A percentile compares a stretch with the other conserved stretches of the same genome.
These are phyloP conservation scores for Cucumis cinereus DNA, from an alignment of 306 rosid genomes.

Conservation along the genomic window DNA sequence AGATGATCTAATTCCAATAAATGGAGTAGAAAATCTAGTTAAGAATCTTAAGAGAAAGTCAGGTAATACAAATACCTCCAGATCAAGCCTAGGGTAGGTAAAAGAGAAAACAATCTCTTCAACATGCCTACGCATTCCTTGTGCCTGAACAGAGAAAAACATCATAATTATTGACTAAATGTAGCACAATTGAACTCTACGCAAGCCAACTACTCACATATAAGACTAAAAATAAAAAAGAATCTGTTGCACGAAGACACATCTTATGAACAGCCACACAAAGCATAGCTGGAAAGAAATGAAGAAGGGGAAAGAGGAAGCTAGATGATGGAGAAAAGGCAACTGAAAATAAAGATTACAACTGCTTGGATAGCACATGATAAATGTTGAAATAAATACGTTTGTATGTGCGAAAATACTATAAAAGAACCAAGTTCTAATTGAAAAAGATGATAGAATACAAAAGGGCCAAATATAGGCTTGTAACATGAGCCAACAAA, in stretches of 20 bases:
- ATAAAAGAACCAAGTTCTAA: too few relatives aligned
- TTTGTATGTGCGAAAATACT: background rate
- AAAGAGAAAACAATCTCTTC: conserved; percentile 81
- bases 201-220: background rate
- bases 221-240: background rate
- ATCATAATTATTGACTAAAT: background rate
- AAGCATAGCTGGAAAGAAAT: background rate
- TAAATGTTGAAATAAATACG: background rate
- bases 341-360: background rate
- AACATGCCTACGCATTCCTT: conserved; percentile 52
- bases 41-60: background rate
- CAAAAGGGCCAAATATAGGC: background rate
- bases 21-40: conserved; percentile 4
- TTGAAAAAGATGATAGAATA: background rate
- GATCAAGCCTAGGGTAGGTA: conserved; percentile 86
- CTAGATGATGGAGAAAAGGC: background rate
- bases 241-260: background rate
- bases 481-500: background rate
- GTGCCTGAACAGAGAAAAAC: conserved; percentile 24
- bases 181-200: background rate
- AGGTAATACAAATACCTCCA: conserved; percentile 47
- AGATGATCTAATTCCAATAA: background rate
- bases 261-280: background rate
- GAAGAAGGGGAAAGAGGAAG: background rate
- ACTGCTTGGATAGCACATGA: background rate